phyloP scores from a whole-genome alignment of 1,139 yeast genomes.

The Scheffersomyces illinoinensis region DNA sequence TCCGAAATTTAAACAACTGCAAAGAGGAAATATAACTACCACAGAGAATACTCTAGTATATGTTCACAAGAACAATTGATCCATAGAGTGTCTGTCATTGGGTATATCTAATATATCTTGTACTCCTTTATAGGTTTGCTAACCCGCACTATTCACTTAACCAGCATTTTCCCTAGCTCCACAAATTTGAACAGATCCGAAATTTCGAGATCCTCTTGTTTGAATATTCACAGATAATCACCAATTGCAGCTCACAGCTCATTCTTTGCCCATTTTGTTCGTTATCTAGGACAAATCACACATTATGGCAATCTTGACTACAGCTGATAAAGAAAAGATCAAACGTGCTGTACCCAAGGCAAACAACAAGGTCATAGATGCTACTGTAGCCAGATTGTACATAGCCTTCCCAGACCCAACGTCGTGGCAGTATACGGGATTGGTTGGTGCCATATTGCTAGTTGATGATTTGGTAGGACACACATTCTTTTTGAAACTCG shows the following conservation, averaged over 20 bases:
- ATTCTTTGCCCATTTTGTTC: background rate
- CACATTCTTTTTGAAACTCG: slow-evolving; percentile 85
- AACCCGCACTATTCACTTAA: background rate
- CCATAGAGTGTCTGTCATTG: too few species aligned
- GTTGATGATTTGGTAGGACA: slow-evolving; percentile 95
- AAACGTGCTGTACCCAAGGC: slow-evolving; percentile 88
- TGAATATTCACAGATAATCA: background rate
- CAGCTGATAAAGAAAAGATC: slow-evolving; percentile 81
- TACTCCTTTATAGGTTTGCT: background rate
- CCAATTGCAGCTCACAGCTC: background rate
- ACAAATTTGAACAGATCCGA: background rate
- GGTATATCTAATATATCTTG: background rate
- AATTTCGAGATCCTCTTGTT: background rate
- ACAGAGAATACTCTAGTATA: too few species aligned
- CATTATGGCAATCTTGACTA: slow-evolving; percentile 59
- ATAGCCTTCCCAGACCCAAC: slow-evolving; percentile 84
- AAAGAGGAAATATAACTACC: too few species aligned
- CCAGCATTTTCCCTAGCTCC: background rate
- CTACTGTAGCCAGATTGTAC: slow-evolving; percentile 86
- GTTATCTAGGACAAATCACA: too few species aligned
- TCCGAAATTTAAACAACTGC: background rate
- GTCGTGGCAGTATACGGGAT: slow-evolving; percentile 85
- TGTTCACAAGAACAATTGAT: too few species aligned
- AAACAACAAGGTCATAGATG: slow-evolving; percentile 84
- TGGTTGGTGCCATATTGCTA: slow-evolving; percentile 81